Percentiles rank a stretch among this genome's conserved stretches.
These are phyloP conservation scores for Candida palmyrensis DNA, from an alignment of 805 yeast species.

Conservation along the genomic window DNA sequence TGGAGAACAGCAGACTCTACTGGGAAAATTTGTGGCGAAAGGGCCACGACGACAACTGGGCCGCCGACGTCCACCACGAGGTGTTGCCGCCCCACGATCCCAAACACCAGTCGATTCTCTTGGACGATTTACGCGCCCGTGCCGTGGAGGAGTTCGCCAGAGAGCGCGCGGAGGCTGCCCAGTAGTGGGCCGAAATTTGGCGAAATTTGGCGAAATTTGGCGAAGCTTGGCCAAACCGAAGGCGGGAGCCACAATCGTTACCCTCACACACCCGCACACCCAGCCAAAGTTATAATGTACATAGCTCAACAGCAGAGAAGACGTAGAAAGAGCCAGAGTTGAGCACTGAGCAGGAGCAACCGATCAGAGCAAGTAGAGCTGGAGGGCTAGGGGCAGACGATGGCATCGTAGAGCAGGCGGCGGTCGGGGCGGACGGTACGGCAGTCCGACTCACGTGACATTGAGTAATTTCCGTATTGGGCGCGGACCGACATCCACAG, in stretches of 20 bases:
- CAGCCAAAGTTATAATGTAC: too few relatives aligned
- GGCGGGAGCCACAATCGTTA: too few relatives aligned
- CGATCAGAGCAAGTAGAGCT: too few relatives aligned
- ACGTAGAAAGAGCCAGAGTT: too few relatives aligned
- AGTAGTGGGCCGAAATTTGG: conserved; percentile 3
- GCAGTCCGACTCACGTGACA: conserved; percentile 12
- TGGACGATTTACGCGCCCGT: conserved; percentile 51
- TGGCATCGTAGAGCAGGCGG: too few relatives aligned
- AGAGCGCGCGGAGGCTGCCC: conserved; percentile 11
- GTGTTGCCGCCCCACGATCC: conserved; percentile 53
- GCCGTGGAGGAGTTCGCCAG: conserved; percentile 31
- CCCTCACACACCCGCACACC: too few relatives aligned
- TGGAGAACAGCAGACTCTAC: conserved; percentile 45
- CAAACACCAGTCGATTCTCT: conserved; percentile 61
- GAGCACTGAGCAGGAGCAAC: too few relatives aligned
- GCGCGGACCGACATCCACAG: conserved; percentile 2
- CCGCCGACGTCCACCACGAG: conserved; percentile 53
- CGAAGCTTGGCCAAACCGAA: too few relatives aligned
- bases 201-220: too few relatives aligned
- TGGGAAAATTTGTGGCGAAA: conserved; percentile 91
- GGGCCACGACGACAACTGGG: conserved; percentile 79
- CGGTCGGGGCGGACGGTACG: too few relatives aligned
- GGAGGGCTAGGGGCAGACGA: too few relatives aligned
- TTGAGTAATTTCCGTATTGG: conserved; percentile 8
- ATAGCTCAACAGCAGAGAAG: too few relatives aligned